phyloP scores from a whole-genome alignment of 176 grass and related monocot genomes.

The Dactylis glomerata region DNA sequence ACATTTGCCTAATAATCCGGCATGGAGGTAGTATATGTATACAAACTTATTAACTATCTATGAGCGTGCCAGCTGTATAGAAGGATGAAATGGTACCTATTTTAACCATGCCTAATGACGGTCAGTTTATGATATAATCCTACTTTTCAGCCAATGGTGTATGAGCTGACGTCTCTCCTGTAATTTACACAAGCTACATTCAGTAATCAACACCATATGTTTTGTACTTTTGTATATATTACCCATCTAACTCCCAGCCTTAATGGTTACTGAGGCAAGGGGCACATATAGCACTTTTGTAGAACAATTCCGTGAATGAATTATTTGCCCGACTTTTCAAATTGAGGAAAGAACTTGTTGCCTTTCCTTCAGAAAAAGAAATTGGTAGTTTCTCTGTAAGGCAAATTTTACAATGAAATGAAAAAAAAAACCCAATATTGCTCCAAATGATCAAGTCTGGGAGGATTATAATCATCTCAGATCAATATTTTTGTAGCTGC shows the following conservation, averaged over 20 bases:
- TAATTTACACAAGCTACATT: not conserved
- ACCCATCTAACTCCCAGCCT: constrained; percentile 74
- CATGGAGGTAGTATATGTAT: too few relatives aligned
- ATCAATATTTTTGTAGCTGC: not conserved
- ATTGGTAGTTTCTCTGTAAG: not conserved
- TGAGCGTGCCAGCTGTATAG: constrained; percentile 72
- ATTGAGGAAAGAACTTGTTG: not conserved
- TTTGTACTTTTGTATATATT: constrained; percentile 45
- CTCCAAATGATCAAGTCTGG: not conserved
- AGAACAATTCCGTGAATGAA: not conserved
- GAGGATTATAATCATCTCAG: not conserved
- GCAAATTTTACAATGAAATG: not conserved
- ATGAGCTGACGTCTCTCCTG: not conserved
- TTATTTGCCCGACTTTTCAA: not conserved
- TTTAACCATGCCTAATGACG: constrained; percentile 81
- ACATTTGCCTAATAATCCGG: too few relatives aligned
- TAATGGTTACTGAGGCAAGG: constrained; percentile 39
- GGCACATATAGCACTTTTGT: not conserved
- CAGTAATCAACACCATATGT: not conserved
- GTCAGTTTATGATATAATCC: constrained; percentile 26
- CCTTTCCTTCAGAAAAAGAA: constrained; percentile 8
- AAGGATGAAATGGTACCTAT: constrained; percentile 77
- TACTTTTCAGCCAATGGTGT: not conserved
- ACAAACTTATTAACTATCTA: constrained; percentile 78
- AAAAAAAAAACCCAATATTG: not conserved